These are phyloP conservation scores for Boletus subcaerulescens DNA, from an alignment of 768 basidiomycete genomes.

Conservation along the genomic window DNA sequence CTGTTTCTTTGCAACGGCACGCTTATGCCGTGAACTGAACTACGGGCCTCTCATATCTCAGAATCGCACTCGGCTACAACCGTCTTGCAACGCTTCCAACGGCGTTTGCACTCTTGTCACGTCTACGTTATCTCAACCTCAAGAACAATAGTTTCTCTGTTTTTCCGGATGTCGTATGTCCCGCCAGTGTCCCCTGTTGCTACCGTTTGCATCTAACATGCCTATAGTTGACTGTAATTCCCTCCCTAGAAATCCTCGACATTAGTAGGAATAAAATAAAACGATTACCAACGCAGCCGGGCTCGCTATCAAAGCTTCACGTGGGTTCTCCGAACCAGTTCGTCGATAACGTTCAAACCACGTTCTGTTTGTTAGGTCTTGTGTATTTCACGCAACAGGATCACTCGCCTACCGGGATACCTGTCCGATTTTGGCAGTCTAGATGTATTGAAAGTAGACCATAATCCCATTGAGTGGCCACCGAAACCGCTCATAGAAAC, in stretches of 20 bases:
- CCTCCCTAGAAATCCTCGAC: constrained; percentile 90
- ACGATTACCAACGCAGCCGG: constrained; percentile 74
- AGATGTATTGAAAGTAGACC: constrained; percentile 79
- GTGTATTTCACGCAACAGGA: constrained; percentile 81
- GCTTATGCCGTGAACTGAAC: constrained; percentile 6
- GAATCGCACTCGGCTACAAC: constrained; percentile 87
- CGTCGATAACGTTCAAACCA: background rate
- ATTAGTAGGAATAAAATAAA: constrained; percentile 90
- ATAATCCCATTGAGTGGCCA: constrained; percentile 95
- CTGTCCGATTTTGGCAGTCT: constrained; percentile 69
- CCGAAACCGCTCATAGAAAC: constrained; percentile 55
- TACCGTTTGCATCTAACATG: constrained; percentile 7
- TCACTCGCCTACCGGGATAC: constrained; percentile 77
- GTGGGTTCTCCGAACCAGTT: constrained; percentile 38
- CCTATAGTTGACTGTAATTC: constrained; percentile 73
- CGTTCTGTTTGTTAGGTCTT: constrained; percentile 58
- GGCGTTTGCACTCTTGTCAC: constrained; percentile 68
- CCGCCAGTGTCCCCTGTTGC: constrained; percentile 1
- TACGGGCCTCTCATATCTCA: constrained; percentile 28
- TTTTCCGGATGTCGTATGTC: constrained; percentile 85
- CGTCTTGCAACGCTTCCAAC: constrained; percentile 72
- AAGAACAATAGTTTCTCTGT: constrained; percentile 77
- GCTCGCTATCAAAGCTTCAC: constrained; percentile 71
- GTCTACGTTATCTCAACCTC: constrained; percentile 82
- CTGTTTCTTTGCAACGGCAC: constrained; percentile 19